Evolutionary conservation across 225 moss, liverwort and hornwort genomes (phyloP), one percentile per base, ranked within the genome.

Genomic region (Thuidium tamariscinum): DNA sequence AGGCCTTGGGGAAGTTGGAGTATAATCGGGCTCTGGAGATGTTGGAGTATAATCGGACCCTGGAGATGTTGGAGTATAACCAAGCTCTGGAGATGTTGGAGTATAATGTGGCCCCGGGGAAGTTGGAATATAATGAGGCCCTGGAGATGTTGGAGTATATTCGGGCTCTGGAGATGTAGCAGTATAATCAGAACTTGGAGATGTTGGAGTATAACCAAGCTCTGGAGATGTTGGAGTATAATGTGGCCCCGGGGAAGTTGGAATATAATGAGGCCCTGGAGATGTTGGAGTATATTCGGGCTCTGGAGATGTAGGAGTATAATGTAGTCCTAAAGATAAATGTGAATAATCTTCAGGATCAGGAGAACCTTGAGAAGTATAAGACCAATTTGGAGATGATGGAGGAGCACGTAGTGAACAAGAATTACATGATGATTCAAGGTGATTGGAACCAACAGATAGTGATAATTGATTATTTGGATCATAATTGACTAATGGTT

Each of bases 91-190:
- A 22, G 67, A 37, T 22, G 37, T 37, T 37, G 37, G 67, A 20
- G 1, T 36, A 36, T n/a, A 65, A 65, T 4, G 5, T n/a, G 3
- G 10, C 19, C 2, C 19, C 1, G 7, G n/a, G 3, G 65, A n/a
- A 29, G n/a, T n/a, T n/a, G 65, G 65, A n/a, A 9, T 20, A 65
- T 65, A n/a, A 65, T 5, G 5, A 19, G 18, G 19, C 5, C 0
- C 5, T 11, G 10, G 65, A 10, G n/a, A 67, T 37, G 66, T 11
- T 37, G 67, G 37, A 36, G 5, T 6, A 66, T 66, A 66, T 20
- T 1, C 3, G 15, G 7, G 21, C 12, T 1, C 5, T 6, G 3
- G 37, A 3, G n/a, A n/a, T n/a, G n/a, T n/a, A n/a, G n/a, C n/a
- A n/a, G n/a, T n/a, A n/a, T n/a, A n/a, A n/a, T n/a, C n/a, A n/a